A percentile compares a stretch with the other conserved stretches of the same genome.
Evolutionary conservation across 2,329 filamentous ascomycete species (phyloP).

Genomic region (Dendryphion nanum): DNA sequence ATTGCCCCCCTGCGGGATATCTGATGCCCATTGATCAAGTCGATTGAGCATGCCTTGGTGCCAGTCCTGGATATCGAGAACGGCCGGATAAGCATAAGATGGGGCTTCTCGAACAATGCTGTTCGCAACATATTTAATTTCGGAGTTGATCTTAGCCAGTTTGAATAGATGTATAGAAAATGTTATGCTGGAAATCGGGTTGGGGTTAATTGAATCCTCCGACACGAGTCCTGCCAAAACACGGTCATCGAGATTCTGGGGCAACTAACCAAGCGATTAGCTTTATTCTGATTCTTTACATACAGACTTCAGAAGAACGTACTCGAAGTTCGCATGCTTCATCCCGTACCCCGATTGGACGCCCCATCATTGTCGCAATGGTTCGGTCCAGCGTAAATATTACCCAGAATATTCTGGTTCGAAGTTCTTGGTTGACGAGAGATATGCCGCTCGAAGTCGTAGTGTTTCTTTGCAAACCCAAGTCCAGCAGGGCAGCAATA

Average conservation of each 20-base stretch:
- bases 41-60: slow-evolving; percentile 36
- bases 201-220: too few relatives aligned
- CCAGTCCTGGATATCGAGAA: slow-evolving; percentile 11
- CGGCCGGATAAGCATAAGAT: slow-evolving; percentile 46
- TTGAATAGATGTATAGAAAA: slow-evolving; percentile 47
- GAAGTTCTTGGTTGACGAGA: slow-evolving; percentile 52
- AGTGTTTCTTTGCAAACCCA: slow-evolving; percentile 54
- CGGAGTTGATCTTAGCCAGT: slow-evolving; percentile 51
- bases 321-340: slow-evolving; percentile 40
- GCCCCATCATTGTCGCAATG: slow-evolving; percentile 56
- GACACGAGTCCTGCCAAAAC: slow-evolving; percentile 6
- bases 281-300: not conserved
- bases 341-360: slow-evolving; percentile 55
- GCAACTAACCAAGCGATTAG: slow-evolving; percentile 9
- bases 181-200: too few relatives aligned
- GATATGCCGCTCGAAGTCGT: slow-evolving; percentile 45
- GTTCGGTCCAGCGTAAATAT: slow-evolving; percentile 53
- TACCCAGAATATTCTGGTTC: slow-evolving; percentile 57
- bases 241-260: slow-evolving; percentile 16
- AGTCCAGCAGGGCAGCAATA: slow-evolving; percentile 50
- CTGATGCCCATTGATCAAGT: slow-evolving; percentile 8
- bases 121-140: slow-evolving; percentile 59
- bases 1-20: slow-evolving; percentile 2
- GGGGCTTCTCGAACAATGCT: slow-evolving; percentile 51
- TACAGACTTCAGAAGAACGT: not conserved